These are phyloP conservation scores for Solanum tarijense DNA, from an alignment of 257 asterid species.

Conservation along the genomic window DNA sequence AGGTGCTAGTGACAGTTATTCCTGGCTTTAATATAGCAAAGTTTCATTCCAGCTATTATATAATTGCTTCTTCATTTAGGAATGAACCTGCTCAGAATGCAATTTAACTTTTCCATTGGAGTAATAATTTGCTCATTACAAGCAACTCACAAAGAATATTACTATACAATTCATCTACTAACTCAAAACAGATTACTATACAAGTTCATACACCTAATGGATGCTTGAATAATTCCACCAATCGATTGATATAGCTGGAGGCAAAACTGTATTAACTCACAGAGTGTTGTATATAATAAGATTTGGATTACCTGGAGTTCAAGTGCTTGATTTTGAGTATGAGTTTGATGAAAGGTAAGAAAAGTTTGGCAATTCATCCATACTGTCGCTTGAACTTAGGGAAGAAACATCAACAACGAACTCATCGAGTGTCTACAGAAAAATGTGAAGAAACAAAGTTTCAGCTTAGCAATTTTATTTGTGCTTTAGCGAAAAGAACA, in stretches of 20 bases:
- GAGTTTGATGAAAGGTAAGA: neutral
- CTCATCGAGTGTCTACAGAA: slow-evolving; percentile 5
- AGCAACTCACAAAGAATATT: neutral
- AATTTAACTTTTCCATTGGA: neutral
- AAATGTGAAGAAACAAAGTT: neutral
- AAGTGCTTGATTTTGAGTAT: neutral
- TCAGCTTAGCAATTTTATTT: neutral
- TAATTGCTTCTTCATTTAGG: neutral
- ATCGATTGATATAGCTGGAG: neutral
- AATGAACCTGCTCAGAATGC: neutral
- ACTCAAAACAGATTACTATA: neutral
- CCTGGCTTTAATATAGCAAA: too few relatives aligned
- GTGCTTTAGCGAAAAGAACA: neutral
- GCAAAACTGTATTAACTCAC: neutral
- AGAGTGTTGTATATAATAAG: neutral
- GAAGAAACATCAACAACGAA: neutral
- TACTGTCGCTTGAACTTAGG: neutral
- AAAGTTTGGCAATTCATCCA: neutral
- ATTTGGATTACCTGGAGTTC: neutral
- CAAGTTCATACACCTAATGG: neutral
- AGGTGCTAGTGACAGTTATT: too few relatives aligned
- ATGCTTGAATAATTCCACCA: neutral
- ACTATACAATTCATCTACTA: neutral
- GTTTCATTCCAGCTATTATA: neutral
- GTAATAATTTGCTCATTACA: neutral